Evolutionary conservation across 1,284 basidiomycete species (phyloP).

Genomic region (Rhodotorula sp.): DNA sequence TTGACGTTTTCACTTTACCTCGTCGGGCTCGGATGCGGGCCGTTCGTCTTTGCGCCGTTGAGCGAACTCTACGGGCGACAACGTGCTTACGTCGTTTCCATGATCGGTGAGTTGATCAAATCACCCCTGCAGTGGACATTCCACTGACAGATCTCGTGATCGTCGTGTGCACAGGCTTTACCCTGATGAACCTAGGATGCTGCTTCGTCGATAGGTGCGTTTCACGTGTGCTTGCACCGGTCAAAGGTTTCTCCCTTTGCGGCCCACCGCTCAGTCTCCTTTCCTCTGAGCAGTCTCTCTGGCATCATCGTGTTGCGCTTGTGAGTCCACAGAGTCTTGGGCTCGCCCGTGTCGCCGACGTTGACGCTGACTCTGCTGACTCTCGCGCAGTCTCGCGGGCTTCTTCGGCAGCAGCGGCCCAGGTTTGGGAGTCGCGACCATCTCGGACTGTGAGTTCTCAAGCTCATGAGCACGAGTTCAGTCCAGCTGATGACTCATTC

Average conservation of each 20-base stretch:
- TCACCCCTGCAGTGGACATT: slow-evolving; percentile 46
- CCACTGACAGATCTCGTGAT: slow-evolving; percentile 41
- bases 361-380: too few relatives aligned
- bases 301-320: slow-evolving; percentile 48
- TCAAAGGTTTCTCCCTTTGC: background rate
- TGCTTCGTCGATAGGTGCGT: slow-evolving; percentile 1
- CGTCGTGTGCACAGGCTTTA: slow-evolving; percentile 40
- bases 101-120: slow-evolving; percentile 13
- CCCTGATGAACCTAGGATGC: slow-evolving; percentile 33
- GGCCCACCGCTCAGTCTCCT: too few relatives aligned
- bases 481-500: too few relatives aligned
- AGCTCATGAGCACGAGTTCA: background rate
- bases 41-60: slow-evolving; percentile 54
- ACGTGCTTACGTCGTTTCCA: slow-evolving; percentile 48
- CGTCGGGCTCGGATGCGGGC: slow-evolving; percentile 49
- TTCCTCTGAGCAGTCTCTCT: slow-evolving; percentile 41
- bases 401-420: slow-evolving; percentile 49
- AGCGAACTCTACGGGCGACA: slow-evolving; percentile 53
- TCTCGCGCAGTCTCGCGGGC: slow-evolving; percentile 45
- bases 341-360: too few relatives aligned
- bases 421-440: slow-evolving; percentile 49
- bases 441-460: slow-evolving; percentile 44
- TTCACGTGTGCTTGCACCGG: too few relatives aligned
- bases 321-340: slow-evolving; percentile 20
- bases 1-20: slow-evolving; percentile 48